Evolutionary conservation across 192 early-diverging fungal genomes (phyloP).

Genomic region (Backusella parvicylindrica): DNA sequence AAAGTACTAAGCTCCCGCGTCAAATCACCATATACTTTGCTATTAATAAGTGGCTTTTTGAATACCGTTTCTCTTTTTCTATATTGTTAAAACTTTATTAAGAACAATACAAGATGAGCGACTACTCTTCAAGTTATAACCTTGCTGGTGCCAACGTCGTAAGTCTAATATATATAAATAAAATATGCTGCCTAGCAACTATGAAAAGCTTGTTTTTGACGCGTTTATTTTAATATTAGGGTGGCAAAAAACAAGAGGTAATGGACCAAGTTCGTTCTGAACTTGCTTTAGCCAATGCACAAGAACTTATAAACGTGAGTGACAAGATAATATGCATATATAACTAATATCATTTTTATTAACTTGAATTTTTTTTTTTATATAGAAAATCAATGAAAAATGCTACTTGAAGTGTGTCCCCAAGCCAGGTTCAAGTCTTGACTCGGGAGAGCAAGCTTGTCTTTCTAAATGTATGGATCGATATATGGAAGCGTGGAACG

Average conservation of each 20-base stretch:
- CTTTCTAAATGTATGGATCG: constrained; percentile 81
- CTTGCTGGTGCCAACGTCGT: background rate
- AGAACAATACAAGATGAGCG: background rate
- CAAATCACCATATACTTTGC: background rate
- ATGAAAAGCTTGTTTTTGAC: too few relatives aligned
- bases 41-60: background rate
- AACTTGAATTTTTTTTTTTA: too few relatives aligned
- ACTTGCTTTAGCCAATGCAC: constrained; percentile 78
- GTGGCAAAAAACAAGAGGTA: constrained; percentile 67
- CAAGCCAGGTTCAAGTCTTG: constrained; percentile 68
- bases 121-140: background rate
- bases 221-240: constrained; percentile 6
- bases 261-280: constrained; percentile 76
- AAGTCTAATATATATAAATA: too few relatives aligned
- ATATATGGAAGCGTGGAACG: constrained; percentile 88
- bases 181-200: too few relatives aligned
- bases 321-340: background rate
- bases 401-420: constrained; percentile 71
- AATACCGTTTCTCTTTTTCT: background rate
- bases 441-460: constrained; percentile 68
- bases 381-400: too few relatives aligned
- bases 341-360: too few relatives aligned
- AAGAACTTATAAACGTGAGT: constrained; percentile 75
- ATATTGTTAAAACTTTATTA: background rate
- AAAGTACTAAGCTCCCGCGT: background rate